Base-by-base conservation (phyloP, 192 early-diverging fungal genomes). In the Backusella mclennaniae region DNA sequence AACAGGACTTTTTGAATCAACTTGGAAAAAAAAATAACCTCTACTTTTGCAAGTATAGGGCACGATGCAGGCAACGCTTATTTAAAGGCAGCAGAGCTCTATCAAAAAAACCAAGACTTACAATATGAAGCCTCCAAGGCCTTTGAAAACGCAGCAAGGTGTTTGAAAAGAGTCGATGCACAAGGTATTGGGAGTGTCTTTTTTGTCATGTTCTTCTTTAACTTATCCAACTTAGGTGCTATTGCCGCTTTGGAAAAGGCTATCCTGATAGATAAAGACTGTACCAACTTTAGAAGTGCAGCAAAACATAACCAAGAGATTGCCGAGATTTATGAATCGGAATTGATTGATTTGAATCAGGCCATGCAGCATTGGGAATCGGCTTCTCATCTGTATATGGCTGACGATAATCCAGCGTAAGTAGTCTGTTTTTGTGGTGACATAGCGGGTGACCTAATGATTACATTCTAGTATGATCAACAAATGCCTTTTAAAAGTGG, bases 61-160 rank as follows among this genome's bases (percentile, higher is more conserved):
- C 93, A 92, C 73, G 96, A 99, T 80, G 94, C 96, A 23, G 98
- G 98, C 74, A 95, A 98, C 73, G 94, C 96, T 4, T 97, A 94
- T 83, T 83, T 91, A 73, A 90, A 90, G 66, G 93, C 96, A 46
- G 96, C 95, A 0, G 87, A 93, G 35, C 89, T 93, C 81, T 90
- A 94, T 74, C 80, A 92, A 35, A 89, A 93, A 75, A 73, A 35
- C 2, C 79, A 91, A 38, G 87, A 90, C 41, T 94, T 96, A 79
- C 84, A 87, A 36, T 92, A 97, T 79, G 97, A 99, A 79, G 95
- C 98, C 6, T 86, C 95, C 1, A 87, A 88, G 38, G 85, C 88
- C 53, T 98, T 89, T 85, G 86, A 96, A 46, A 89, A 93, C 66
- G 97, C 97, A 12, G 87, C 97, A 66, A 98, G 97, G 80, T 86